These are phyloP conservation scores for Talaromyces stipitatus DNA, from an alignment of 495 filamentous ascomycete genomes.

Conservation along the genomic window DNA sequence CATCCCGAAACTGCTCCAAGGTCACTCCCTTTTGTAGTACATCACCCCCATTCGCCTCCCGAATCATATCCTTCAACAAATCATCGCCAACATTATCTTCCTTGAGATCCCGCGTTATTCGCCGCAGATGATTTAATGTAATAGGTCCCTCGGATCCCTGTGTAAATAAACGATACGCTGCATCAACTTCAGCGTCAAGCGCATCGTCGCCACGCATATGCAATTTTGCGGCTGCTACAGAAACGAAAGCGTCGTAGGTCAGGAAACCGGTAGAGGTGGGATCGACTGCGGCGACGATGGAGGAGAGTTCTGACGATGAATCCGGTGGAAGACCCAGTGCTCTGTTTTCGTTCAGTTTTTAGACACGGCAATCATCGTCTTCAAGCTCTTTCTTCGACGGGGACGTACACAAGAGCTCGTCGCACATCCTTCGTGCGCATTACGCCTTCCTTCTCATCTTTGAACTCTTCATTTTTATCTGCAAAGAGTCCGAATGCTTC, in stretches of 20 bases:
- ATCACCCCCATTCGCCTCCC: conserved; percentile 79
- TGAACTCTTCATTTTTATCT: conserved; percentile 44
- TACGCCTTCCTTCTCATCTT: conserved; percentile 62
- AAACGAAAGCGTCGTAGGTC: conserved; percentile 67
- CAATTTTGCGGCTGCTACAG: conserved; percentile 78
- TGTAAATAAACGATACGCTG: conserved; percentile 75
- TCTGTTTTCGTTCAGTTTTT: conserved; percentile 28
- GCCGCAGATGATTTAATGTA: conserved; percentile 63
- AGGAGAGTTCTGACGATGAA: conserved; percentile 55
- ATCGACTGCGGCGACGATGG: conserved; percentile 71
- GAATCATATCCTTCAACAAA: conserved; percentile 81
- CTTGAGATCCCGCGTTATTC: conserved; percentile 73
- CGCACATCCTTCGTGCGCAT: conserved; percentile 72
- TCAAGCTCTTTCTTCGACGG: not conserved
- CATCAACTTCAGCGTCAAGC: conserved; percentile 60
- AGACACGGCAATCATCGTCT: too few species aligned
- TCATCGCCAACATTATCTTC: conserved; percentile 69
- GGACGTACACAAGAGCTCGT: conserved; percentile 65
- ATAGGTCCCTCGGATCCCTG: conserved; percentile 48
- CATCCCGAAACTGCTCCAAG: conserved; percentile 71
- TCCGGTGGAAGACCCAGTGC: conserved; percentile 66
- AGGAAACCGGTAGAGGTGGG: conserved; percentile 73
- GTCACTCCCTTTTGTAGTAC: conserved; percentile 65
- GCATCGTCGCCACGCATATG: conserved; percentile 47
- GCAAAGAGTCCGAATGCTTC: conserved; percentile 84